Evolutionary conservation across 768 basidiomycete species (phyloP), one percentile per base, ranked within the genome.

Genomic region (Naematelia encephala): DNA sequence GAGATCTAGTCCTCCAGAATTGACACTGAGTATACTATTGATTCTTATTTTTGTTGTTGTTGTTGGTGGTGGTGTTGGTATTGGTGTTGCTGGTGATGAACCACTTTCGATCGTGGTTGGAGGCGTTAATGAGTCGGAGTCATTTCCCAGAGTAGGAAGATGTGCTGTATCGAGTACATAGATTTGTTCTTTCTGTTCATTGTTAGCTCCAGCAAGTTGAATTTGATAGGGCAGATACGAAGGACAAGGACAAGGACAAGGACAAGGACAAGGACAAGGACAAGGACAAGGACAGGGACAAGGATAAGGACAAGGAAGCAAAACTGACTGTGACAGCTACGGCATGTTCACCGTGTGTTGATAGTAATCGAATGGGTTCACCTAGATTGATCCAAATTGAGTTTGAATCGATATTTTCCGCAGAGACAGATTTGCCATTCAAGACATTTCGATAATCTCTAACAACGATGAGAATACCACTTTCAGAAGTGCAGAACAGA

Each of bases 371-470:
- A 5, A 66, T 28, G 13, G 56, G 42, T 2, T 51, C 25, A 8
- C 57, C 45, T 0, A 57, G 12, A 22, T 53, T 64, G 2, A 64
- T 60, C 44, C 55, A 51, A 11, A 73, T 51, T 2, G 60, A 55
- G 27, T 61, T 56, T 25, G 43, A 48, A 4, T 11, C 28, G 10
- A 67, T 46, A 2, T 13, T 43, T n/a, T 19, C 64, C 46, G 10
- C 52, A 29, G 12, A 45, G 11, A 3, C 26, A 19, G 13, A 56
- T 30, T 10, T 30, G 23, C 2, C 47, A 10, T 48, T 30, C 3
- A 72, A 51, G 1, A 66, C 52, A 1, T 43, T 16, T 2, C 50
- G 22, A 51, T 72, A 72, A 45, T 72, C 49, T 3, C 66, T 56
- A 0, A 67, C 50, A 25, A 67, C 57, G 13, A 69, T 19, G 10